A percentile compares a stretch with the other conserved stretches of the same genome.
Conservation (phyloP, 345 rosid genomes). For the Arabis hirsuta region DNA sequence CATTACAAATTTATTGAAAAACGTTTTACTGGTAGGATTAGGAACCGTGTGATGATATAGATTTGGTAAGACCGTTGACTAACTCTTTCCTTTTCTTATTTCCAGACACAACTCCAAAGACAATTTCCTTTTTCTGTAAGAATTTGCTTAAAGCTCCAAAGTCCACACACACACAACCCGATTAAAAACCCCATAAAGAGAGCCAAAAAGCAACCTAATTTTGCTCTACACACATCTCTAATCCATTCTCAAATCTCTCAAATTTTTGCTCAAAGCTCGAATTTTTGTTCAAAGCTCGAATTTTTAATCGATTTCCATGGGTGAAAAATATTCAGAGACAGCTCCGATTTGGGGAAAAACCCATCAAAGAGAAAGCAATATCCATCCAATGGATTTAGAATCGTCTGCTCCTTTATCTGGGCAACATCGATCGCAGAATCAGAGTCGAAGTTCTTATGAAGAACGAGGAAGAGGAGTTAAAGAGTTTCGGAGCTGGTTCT, state of each 20-base stretch:
- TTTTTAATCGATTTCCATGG: constrained; percentile 27
- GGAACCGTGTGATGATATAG: constrained; percentile 26
- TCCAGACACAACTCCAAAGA: constrained; percentile 21
- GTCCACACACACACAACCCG: constrained; percentile 7
- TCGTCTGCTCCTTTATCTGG: constrained; percentile 32
- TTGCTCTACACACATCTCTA: background rate
- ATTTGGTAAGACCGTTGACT: constrained; percentile 39
- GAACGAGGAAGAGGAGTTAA: constrained; percentile 49
- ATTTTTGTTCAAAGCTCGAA: background rate
- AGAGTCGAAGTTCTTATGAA: constrained; percentile 25
- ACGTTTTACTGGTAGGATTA: constrained; percentile 20
- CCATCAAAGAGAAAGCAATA: constrained; percentile 39
- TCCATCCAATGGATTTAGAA: constrained; percentile 56
- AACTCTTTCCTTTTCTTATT: constrained; percentile 7
- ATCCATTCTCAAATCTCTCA: background rate
- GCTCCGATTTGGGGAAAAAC: constrained; percentile 49
- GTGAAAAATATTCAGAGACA: constrained; percentile 36
- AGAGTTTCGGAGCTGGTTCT: constrained; percentile 68
- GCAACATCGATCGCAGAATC: constrained; percentile 46
- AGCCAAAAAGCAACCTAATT: constrained; percentile 6
- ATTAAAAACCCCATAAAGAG: constrained; percentile 1
- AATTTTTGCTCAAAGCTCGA: constrained; percentile 2
- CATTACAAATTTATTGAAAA: background rate
- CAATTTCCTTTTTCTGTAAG: background rate
- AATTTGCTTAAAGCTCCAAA: constrained; percentile 23